Percentiles rank a stretch among this genome's conserved stretches.
phyloP scores from a whole-genome alignment of 345 rosid genomes.

The Rhodamnia argentea region DNA sequence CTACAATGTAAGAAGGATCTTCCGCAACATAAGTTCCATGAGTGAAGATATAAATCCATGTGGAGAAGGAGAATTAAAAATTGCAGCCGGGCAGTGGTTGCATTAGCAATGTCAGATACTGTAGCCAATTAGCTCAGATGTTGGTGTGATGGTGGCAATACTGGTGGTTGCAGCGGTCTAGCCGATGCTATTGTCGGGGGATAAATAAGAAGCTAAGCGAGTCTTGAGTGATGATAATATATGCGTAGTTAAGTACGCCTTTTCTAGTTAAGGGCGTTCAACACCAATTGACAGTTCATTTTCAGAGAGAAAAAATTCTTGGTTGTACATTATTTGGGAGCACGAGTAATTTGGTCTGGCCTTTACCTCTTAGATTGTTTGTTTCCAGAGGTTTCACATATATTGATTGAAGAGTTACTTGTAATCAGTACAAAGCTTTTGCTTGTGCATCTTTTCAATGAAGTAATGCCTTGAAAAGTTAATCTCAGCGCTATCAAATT shows the following conservation, averaged over 20 bases:
- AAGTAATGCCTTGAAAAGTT: background rate
- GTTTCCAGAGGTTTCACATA: background rate
- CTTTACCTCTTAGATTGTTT: background rate
- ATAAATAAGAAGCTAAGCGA: background rate
- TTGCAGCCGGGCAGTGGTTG: background rate
- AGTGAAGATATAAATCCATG: background rate
- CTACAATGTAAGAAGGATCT: background rate
- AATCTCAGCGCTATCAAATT: background rate
- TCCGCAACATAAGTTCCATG: background rate
- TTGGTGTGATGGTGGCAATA: background rate
- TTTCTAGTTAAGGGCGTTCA: background rate
- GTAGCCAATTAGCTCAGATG: background rate
- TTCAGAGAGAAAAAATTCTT: background rate
- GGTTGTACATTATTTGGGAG: background rate
- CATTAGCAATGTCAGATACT: background rate
- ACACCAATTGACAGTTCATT: background rate
- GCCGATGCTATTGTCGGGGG: background rate
- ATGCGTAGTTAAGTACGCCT: background rate
- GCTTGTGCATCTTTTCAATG: background rate
- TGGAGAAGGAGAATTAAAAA: background rate
- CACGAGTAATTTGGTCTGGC: background rate
- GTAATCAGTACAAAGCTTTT: background rate
- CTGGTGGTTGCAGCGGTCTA: background rate
- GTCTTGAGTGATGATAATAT: background rate
- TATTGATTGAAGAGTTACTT: background rate